Conservation (phyloP, 179 eudicot species). For the Beta lomatogona region DNA sequence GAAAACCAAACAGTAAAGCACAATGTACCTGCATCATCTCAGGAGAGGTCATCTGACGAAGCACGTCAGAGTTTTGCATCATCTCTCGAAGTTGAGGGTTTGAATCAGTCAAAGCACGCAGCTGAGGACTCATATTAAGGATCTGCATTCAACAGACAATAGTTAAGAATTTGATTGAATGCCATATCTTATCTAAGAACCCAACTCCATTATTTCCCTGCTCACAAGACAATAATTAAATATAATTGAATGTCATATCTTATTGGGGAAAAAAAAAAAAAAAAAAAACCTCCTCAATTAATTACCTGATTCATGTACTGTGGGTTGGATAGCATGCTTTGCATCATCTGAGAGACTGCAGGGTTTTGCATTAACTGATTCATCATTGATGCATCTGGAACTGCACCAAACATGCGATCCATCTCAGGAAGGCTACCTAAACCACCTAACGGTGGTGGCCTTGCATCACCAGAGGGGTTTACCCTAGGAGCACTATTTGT, state of each 20-base stretch:
- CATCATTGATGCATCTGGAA: conserved; percentile 60
- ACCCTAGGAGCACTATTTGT: conserved; percentile 62
- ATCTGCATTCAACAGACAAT: conserved; percentile 29
- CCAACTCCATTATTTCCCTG: conserved; percentile 50
- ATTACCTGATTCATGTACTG: conserved; percentile 85
- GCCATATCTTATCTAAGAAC: background rate
- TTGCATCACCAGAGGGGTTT: conserved; percentile 58
- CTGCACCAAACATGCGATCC: conserved; percentile 54
- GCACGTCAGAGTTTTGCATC: conserved; percentile 79
- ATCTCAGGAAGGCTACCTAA: conserved; percentile 69
- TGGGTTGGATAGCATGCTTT: conserved; percentile 82
- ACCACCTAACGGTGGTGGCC: conserved; percentile 65
- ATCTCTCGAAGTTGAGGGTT: conserved; percentile 81
- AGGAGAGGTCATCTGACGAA: conserved; percentile 62
- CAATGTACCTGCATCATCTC: conserved; percentile 61
- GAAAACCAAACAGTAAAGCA: background rate
- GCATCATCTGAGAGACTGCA: conserved; percentile 90
- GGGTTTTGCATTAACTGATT: conserved; percentile 84
- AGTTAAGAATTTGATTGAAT: conserved; percentile 4
- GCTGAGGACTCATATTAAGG: conserved; percentile 52
- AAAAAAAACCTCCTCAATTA: conserved; percentile 4
- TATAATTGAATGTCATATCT: background rate
- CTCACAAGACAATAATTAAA: too few relatives aligned
- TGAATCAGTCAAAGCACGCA: conserved; percentile 61
- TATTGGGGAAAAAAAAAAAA: background rate